phyloP scores from a whole-genome alignment of 495 filamentous ascomycete genomes.

The Aspergillus cristatus region DNA sequence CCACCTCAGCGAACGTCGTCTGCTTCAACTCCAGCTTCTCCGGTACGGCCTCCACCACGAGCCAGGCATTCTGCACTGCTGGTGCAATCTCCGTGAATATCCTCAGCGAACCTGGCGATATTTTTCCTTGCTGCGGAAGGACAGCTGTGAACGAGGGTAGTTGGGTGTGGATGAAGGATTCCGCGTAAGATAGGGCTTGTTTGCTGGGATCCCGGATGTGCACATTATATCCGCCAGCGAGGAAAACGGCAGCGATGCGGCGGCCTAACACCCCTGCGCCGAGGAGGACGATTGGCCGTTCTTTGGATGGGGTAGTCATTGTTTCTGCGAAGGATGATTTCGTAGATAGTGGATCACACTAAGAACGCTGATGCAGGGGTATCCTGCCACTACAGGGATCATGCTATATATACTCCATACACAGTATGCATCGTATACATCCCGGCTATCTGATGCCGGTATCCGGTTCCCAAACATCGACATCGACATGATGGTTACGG shows the following conservation, averaged over 20 bases:
- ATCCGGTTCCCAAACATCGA: not conserved
- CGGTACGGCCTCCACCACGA: conserved; percentile 45
- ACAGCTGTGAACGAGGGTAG: conserved; percentile 16
- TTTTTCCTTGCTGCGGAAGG: not conserved
- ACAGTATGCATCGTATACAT: too few species aligned
- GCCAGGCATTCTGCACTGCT: conserved; percentile 21
- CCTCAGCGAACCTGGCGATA: conserved; percentile 5
- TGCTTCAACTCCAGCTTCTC: conserved; percentile 43
- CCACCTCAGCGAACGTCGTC: conserved; percentile 33
- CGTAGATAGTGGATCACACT: too few species aligned
- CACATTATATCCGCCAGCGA: conserved; percentile 35
- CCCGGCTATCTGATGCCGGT: not conserved
- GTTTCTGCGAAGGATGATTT: too few species aligned
- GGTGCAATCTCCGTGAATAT: conserved; percentile 16
- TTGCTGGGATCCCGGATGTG: conserved; percentile 27
- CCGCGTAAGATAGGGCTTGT: conserved; percentile 16
- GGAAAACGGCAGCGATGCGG: conserved; percentile 32
- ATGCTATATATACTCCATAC: too few species aligned
- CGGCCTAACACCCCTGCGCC: conserved; percentile 42
- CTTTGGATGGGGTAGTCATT: conserved; percentile 6
- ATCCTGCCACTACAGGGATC: too few species aligned
- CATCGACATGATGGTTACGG: too few species aligned
- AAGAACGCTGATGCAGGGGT: too few species aligned
- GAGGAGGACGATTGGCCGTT: conserved; percentile 31
- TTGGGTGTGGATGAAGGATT: conserved; percentile 27